phyloP scores from a whole-genome alignment of 257 asterid genomes.

The Fraxinus pennsylvanica region DNA sequence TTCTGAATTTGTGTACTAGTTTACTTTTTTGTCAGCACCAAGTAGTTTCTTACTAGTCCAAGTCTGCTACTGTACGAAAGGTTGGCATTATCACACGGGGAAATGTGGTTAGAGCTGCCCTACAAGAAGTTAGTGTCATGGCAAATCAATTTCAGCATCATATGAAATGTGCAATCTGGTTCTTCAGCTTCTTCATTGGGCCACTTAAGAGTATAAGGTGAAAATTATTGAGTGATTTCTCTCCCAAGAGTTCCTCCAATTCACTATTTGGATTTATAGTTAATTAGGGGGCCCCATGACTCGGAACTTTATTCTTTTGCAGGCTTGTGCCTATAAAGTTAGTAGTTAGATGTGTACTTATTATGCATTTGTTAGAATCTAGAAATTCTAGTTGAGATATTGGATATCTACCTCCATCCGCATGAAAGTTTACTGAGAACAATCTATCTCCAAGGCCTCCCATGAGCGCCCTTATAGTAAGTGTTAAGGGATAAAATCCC shows the following conservation, averaged over 20 bases:
- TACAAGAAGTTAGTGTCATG: conserved; percentile 26
- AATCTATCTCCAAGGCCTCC: neutral
- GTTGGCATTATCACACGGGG: conserved; percentile 97
- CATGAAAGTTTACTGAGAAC: neutral
- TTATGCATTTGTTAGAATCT: conserved; percentile 25
- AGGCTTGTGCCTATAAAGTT: conserved; percentile 33
- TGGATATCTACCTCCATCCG: neutral
- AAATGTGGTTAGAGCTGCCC: conserved; percentile 86
- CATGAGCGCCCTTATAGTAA: neutral
- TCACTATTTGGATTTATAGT: conserved; percentile 10
- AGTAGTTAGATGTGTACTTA: conserved; percentile 18
- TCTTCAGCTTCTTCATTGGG: conserved; percentile 22
- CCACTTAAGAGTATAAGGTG: conserved; percentile 1
- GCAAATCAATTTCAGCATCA: conserved; percentile 11
- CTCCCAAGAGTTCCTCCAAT: neutral
- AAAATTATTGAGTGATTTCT: conserved; percentile 14
- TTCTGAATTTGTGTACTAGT: conserved; percentile 6
- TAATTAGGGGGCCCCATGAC: conserved; percentile 18
- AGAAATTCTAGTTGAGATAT: conserved; percentile 19
- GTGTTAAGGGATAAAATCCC: neutral
- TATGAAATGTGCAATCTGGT: conserved; percentile 13
- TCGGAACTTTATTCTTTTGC: conserved; percentile 14
- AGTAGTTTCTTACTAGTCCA: conserved; percentile 10
- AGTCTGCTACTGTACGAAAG: conserved; percentile 36
- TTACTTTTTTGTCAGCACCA: conserved; percentile 14